Base-by-base conservation (phyloP, 805 yeast genomes). In the Pichia manshurica region DNA sequence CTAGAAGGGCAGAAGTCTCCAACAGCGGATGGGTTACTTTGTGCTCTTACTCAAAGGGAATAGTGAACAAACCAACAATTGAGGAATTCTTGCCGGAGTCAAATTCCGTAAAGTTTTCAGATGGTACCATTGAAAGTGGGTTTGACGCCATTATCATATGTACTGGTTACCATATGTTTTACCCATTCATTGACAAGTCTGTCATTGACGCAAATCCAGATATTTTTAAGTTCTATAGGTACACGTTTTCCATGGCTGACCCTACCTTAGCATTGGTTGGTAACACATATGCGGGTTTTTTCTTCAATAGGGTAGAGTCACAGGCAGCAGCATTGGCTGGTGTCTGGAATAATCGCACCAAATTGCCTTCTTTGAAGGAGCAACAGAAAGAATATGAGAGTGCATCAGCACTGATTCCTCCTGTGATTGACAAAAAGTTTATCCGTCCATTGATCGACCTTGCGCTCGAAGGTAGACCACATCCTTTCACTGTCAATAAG, bases 261-360 rank as follows among this genome's bases (percentile, higher is more conserved):
- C 74, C 75, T n/a, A 66, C 75, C 0, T 55, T 73, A 20, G 74
- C 72, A 0, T 53, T 66, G 6, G 67, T 68, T 19, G 77, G 78
- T 4, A 63, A 68, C 8, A 60, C 73, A 4, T 54, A 71, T 10
- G 70, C 78, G 1, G 68, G 72, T 3, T 59, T 73, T 35, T 69
- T 71, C 46, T 77, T 76, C 63, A 71, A 72, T 45, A 64, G 74
- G 13, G 73, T 75, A 44, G 83, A 78, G 54, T 62, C 74, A 0
- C 65, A 69, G 43, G 74, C 78, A 1, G 74, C 79, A 8, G 79
- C 81, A 1, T 57, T 77, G 34, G 77, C 78, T 16, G 81, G 81
- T 5, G 71, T 75, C 8, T 77, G 81, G 80, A 64, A 75, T 2
- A 68, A 68, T n/a, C 59, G 59, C 23, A 60, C 57, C n/a, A 17